Evolutionary conservation across 2,329 filamentous ascomycete species (phyloP).

Genomic region (Clarireedia monteithiana): DNA sequence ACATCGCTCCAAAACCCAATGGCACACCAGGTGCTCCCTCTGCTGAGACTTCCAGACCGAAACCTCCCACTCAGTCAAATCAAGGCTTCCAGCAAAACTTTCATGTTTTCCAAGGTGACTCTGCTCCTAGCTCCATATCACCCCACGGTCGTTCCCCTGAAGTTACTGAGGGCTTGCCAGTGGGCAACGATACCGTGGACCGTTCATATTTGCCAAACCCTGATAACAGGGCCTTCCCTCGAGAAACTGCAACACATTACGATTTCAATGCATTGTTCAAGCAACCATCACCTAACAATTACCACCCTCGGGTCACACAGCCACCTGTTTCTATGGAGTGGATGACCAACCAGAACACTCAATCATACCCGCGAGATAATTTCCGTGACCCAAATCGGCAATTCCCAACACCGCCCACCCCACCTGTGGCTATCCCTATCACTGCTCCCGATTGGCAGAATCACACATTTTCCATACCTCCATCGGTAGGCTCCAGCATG

Average conservation of each 20-base stretch:
- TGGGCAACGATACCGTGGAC: slow-evolving; percentile 14
- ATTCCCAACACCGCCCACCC: not conserved
- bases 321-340: not conserved
- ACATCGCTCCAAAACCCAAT: slow-evolving; percentile 2
- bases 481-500: not conserved
- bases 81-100: slow-evolving; percentile 10
- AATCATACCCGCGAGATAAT: not conserved
- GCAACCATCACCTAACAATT: not conserved
- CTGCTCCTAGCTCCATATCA: not conserved
- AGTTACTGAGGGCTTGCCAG: not conserved
- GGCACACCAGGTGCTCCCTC: not conserved
- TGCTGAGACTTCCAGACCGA: not conserved
- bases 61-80: not conserved
- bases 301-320: not conserved
- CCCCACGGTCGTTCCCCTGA: not conserved
- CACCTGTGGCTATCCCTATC: not conserved
- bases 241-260: slow-evolving; percentile 16
- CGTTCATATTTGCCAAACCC: slow-evolving; percentile 16
- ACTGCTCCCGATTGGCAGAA: slow-evolving; percentile 4
- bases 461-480: not conserved
- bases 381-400: not conserved
- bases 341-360: not conserved
- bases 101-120: not conserved
- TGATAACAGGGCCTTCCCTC: slow-evolving; percentile 1
- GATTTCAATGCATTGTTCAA: slow-evolving; percentile 19